Evolutionary conservation across 2,329 filamentous ascomycete species (phyloP).

Genomic region (Talaromyces sp.): DNA sequence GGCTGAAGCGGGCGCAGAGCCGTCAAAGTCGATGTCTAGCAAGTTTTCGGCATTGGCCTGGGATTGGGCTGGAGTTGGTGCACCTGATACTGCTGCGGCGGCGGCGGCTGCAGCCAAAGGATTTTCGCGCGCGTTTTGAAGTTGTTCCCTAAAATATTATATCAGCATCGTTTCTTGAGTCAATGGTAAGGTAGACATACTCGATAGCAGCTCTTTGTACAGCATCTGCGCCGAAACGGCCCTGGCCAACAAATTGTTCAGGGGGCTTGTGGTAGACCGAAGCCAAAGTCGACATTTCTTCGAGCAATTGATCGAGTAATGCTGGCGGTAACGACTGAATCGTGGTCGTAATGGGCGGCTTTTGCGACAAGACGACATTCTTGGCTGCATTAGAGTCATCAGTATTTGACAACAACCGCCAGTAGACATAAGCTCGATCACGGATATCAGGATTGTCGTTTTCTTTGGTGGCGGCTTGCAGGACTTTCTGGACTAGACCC

Average conservation of each 20-base stretch:
- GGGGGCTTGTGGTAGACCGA: slow-evolving; percentile 98
- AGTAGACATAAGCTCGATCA: slow-evolving; percentile 96
- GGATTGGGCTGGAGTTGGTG: slow-evolving; percentile 47
- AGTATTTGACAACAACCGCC: slow-evolving; percentile 76
- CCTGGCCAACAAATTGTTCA: slow-evolving; percentile 95
- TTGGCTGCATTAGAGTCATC: slow-evolving; percentile 88
- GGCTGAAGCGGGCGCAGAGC: slow-evolving; percentile 81
- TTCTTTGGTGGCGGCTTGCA: slow-evolving; percentile 87
- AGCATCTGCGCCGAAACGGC: slow-evolving; percentile 86
- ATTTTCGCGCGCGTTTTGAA: slow-evolving; percentile 87
- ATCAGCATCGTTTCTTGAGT: slow-evolving; percentile 5
- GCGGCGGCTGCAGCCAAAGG: slow-evolving; percentile 83
- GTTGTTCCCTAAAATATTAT: slow-evolving; percentile 62
- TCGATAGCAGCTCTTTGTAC: slow-evolving; percentile 95
- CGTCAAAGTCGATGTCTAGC: slow-evolving; percentile 94
- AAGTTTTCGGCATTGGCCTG: slow-evolving; percentile 90
- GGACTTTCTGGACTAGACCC: slow-evolving; percentile 85
- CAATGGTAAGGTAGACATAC: slow-evolving; percentile 34
- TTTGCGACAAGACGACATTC: slow-evolving; percentile 88
- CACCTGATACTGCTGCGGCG: slow-evolving; percentile 58
- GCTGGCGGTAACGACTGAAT: slow-evolving; percentile 82
- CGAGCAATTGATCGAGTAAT: slow-evolving; percentile 83
- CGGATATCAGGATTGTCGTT: slow-evolving; percentile 97
- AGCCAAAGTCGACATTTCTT: slow-evolving; percentile 87
- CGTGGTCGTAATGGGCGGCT: slow-evolving; percentile 89